These are phyloP conservation scores for Pichia scutulata DNA, from an alignment of 805 yeast species.

Conservation along the genomic window DNA sequence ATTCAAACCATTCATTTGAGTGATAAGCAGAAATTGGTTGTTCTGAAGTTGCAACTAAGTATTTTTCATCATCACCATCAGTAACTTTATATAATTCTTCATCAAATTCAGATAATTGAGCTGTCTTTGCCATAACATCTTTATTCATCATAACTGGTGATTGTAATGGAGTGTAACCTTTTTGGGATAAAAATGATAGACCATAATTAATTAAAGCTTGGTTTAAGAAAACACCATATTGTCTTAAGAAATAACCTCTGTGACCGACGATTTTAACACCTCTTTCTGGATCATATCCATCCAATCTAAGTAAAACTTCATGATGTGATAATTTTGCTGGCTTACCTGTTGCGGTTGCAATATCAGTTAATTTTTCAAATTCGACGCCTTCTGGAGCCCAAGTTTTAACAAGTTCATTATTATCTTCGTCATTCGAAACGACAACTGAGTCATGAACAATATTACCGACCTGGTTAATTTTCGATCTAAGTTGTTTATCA, in stretches of 20 bases:
- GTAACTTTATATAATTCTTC: conserved; percentile 96
- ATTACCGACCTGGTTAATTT: conserved; percentile 90
- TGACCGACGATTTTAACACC: conserved; percentile 97
- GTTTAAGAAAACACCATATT: conserved; percentile 93
- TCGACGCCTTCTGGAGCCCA: conserved; percentile 72
- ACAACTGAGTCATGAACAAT: conserved; percentile 89
- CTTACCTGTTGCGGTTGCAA: conserved; percentile 71
- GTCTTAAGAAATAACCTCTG: conserved; percentile 95
- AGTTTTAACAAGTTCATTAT: conserved; percentile 78
- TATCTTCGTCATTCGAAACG: conserved; percentile 78
- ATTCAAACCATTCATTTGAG: conserved; percentile 96
- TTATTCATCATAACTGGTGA: conserved; percentile 99
- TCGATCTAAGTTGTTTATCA: conserved; percentile 63
- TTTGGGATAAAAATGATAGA: conserved; percentile 62
- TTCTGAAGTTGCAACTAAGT: conserved; percentile 96
- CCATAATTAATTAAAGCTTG: conserved; percentile 98
- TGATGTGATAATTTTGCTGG: conserved; percentile 86
- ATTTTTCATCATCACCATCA: conserved; percentile 97
- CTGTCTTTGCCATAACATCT: conserved; percentile 98
- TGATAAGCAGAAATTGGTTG: conserved; percentile 99
- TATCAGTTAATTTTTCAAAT: conserved; percentile 45
- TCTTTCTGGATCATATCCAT: conserved; percentile 98
- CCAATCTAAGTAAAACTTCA: conserved; percentile 86
- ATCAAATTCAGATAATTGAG: conserved; percentile 95
- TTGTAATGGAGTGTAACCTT: conserved; percentile 84